Conservation (phyloP, 1,139 yeast genomes). For the Saccharomycopsis phalli region DNA sequence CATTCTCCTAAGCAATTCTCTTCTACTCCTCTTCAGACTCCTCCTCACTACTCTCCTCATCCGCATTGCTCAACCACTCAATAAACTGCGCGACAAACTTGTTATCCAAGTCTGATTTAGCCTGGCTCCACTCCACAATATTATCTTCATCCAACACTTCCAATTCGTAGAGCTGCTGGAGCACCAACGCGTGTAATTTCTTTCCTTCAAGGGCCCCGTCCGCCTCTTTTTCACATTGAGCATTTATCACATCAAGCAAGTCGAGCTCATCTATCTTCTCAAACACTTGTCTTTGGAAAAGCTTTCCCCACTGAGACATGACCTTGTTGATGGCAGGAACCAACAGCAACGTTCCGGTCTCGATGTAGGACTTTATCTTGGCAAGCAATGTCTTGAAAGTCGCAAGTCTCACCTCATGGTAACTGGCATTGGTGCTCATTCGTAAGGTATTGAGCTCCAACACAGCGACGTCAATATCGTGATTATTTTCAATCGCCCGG, state of each 20-base stretch:
- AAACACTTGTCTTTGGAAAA: slow-evolving; percentile 75
- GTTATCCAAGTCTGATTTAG: slow-evolving; percentile 41
- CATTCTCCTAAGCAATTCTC: too few relatives aligned
- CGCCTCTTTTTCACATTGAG: slow-evolving; percentile 26
- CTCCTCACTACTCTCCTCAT: slow-evolving; percentile 56
- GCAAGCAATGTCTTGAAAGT: slow-evolving; percentile 64
- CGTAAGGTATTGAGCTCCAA: slow-evolving; percentile 87
- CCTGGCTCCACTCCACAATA: slow-evolving; percentile 75
- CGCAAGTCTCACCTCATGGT: slow-evolving; percentile 84
- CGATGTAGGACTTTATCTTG: slow-evolving; percentile 61
- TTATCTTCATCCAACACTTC: slow-evolving; percentile 79
- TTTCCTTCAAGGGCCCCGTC: slow-evolving; percentile 33
- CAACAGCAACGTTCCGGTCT: slow-evolving; percentile 65
- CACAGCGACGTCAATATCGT: slow-evolving; percentile 86
- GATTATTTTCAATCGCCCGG: slow-evolving; percentile 85
- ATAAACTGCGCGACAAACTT: slow-evolving; percentile 62
- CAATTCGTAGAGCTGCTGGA: slow-evolving; percentile 63
- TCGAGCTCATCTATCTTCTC: slow-evolving; percentile 72
- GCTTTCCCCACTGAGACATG: slow-evolving; percentile 70
- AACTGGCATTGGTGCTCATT: slow-evolving; percentile 95
- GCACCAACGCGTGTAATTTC: slow-evolving; percentile 48
- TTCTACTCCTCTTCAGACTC: slow-evolving; percentile 28
- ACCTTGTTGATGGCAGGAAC: slow-evolving; percentile 71
- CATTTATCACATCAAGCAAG: slow-evolving; percentile 52
- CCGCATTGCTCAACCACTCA: slow-evolving; percentile 83